Evolutionary conservation across 305 asterid species (phyloP).

Genomic region (Fraxinus angustifolia): DNA sequence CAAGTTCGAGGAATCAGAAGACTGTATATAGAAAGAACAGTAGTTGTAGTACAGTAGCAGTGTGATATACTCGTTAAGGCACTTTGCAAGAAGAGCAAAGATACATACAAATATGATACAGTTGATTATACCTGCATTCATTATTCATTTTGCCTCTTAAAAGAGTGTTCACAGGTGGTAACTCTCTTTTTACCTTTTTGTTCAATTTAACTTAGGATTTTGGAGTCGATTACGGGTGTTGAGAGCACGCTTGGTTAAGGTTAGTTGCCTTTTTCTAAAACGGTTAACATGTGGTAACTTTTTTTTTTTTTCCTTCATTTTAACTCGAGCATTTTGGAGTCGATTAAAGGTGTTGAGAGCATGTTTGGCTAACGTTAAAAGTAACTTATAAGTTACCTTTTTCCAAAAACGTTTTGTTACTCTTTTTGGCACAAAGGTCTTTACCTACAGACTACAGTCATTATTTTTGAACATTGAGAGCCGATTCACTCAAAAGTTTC

Average conservation of each 20-base stretch:
- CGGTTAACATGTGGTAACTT: background rate
- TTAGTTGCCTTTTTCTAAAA: background rate
- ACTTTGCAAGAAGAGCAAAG: background rate
- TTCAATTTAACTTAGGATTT: background rate
- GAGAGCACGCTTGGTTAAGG: background rate
- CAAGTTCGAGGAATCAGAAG: constrained; percentile 31
- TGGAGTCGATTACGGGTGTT: background rate
- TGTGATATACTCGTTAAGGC: constrained; percentile 40
- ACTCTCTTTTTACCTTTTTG: background rate
- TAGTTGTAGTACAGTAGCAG: constrained; percentile 25
- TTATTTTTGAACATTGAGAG: background rate
- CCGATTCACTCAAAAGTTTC: background rate
- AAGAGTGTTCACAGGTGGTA: background rate
- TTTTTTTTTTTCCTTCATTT: background rate
- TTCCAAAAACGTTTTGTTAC: background rate
- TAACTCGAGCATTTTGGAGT: background rate
- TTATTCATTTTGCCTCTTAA: background rate
- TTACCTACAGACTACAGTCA: background rate
- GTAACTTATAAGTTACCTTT: background rate
- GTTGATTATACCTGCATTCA: constrained; percentile 9
- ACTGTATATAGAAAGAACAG: constrained; percentile 56
- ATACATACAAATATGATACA: background rate
- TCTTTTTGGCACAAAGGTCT: background rate
- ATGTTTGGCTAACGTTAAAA: background rate
- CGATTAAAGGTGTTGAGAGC: background rate